Evolutionary conservation across 176 grass and related monocot genomes (phyloP).

Genomic region (Musa beccarii): DNA sequence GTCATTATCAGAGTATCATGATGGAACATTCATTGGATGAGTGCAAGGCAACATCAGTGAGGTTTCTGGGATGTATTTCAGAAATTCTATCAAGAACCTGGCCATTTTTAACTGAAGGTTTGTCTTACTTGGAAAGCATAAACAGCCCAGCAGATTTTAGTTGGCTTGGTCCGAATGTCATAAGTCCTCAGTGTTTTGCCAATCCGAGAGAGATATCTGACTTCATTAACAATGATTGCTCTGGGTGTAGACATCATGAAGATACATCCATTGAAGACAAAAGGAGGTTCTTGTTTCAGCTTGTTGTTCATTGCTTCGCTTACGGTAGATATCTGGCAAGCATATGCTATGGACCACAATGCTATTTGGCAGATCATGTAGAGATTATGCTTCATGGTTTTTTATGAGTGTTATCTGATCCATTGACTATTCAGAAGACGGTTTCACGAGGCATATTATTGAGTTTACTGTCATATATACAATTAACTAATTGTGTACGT

Average conservation of each 20-base stretch:
- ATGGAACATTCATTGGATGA: constrained; percentile 28
- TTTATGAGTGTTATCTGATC: not conserved
- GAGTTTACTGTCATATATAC: not conserved
- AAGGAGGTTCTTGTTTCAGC: constrained; percentile 29
- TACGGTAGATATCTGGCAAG: constrained; percentile 62
- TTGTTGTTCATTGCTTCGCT: constrained; percentile 57
- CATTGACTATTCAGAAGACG: not conserved
- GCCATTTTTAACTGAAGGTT: constrained; percentile 48
- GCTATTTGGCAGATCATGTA: constrained; percentile 10
- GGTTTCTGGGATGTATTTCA: constrained; percentile 35
- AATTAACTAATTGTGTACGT: not conserved
- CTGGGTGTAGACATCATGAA: constrained; percentile 14
- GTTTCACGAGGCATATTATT: not conserved
- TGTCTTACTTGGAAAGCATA: constrained; percentile 46
- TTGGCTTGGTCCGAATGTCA: constrained; percentile 30
- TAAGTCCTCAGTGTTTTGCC: constrained; percentile 18
- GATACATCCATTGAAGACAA: constrained; percentile 19
- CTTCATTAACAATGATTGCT: not conserved
- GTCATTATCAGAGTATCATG: constrained; percentile 17
- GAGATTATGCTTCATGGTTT: not conserved
- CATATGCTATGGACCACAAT: constrained; percentile 55
- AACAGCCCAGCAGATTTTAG: constrained; percentile 55
- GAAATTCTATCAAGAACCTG: constrained; percentile 45
- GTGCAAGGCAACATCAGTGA: constrained; percentile 40
- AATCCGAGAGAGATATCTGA: constrained; percentile 15